Conservation (phyloP, 306 rosid genomes). For the Malus sieversii region DNA sequence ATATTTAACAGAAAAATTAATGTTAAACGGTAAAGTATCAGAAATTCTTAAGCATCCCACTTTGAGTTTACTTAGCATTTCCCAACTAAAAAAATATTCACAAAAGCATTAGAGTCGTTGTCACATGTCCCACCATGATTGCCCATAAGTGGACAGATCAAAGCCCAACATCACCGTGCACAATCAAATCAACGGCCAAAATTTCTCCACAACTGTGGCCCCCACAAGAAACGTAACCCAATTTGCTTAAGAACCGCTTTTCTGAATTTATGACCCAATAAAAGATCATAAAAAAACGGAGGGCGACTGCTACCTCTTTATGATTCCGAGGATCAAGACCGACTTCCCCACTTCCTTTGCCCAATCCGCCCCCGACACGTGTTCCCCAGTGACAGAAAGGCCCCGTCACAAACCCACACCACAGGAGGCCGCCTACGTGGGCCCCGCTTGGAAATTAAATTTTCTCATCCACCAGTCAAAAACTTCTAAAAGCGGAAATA, state of each 20-base stretch:
- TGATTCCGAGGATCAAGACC: constrained; percentile 35
- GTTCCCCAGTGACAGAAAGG: background rate
- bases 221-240: constrained; percentile 15
- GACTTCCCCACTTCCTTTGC: constrained; percentile 25
- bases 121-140: background rate
- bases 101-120: background rate
- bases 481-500: background rate
- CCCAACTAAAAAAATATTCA: background rate
- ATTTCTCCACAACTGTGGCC: background rate
- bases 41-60: too few relatives aligned
- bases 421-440: constrained; percentile 29
- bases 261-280: constrained; percentile 1
- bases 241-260: constrained; percentile 15
- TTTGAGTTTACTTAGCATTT: too few relatives aligned
- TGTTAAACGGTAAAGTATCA: too few relatives aligned
- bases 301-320: constrained; percentile 77
- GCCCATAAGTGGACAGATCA: background rate
- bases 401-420: constrained; percentile 13
- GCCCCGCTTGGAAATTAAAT: constrained; percentile 16
- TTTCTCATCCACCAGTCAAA: background rate
- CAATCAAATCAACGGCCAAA: background rate
- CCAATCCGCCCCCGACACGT: constrained; percentile 25
- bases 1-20: too few relatives aligned
- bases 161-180: background rate
- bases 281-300: background rate